Base-by-base conservation (phyloP, 2,329 filamentous ascomycete genomes). In the Venturia pyrina region DNA sequence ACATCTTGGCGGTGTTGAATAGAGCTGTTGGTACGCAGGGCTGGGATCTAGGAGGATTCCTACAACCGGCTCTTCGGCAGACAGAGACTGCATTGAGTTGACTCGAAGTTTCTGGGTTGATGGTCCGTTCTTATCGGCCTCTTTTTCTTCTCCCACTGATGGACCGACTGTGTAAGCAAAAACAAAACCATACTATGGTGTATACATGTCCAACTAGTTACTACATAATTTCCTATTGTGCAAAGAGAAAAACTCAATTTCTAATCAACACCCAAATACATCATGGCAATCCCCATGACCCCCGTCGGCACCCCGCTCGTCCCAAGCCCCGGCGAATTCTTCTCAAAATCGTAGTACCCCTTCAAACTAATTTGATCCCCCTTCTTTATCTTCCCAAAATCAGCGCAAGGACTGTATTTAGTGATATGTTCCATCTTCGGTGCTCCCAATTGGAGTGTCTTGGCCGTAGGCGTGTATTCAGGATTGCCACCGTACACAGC, bases 341-440 rank as follows among this genome's bases (percentile, higher is more conserved):
- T 66, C 21, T 65, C 65, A 37, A 66, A 66, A 65, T 66, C 65
- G n/a, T 66, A 66, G 8, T 53, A 10, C 37, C 44, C 65, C 28
- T 44, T 66, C 24, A 66, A 66, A 24, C 17, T 28, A 21, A 66
- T 15, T 24, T 41, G 32, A 40, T 66, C 65, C 43, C 65, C 65
- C 41, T 66, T 65, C 62, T 66, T 65, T 5, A 66, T n/a, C 17
- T 66, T 50, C 11, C 65, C 65, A 56, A 66, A 37, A 60, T 28
- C 48, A 5, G 21, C 21, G 28, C 65, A 66, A 5, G 65, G 60
- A 10, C 15, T 28, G 41, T 62, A 65, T n/a, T 17, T 15, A 24
- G 64, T 66, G 65, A 66, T 65, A 19, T 66, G 65, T 15, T 46
- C 48, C 41, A 60, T 65, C 34, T 66, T 60, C n/a, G 60, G 40